These are phyloP conservation scores for Miscanthus lutarioriparius DNA, from an alignment of 176 grass and related monocot genomes.

Conservation along the genomic window DNA sequence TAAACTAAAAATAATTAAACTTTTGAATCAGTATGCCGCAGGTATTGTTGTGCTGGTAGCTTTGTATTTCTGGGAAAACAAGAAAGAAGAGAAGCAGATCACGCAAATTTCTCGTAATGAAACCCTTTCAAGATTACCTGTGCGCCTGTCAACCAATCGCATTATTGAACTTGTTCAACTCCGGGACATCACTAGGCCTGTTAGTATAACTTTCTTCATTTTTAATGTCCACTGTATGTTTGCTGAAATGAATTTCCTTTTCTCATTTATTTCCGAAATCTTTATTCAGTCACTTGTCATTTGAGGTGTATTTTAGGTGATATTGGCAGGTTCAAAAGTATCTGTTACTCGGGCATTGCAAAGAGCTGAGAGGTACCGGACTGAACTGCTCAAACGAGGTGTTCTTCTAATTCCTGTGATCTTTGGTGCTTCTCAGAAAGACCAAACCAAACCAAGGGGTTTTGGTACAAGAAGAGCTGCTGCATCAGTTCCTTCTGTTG, in stretches of 20 bases:
- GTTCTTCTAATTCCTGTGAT: constrained; percentile 91
- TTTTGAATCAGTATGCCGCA: constrained; percentile 87
- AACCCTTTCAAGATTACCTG: constrained; percentile 89
- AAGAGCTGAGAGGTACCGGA: constrained; percentile 83
- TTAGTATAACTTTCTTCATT: constrained; percentile 63
- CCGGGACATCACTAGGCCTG: constrained; percentile 81
- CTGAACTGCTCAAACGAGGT: constrained; percentile 76
- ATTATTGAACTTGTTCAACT: constrained; percentile 89
- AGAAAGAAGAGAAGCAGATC: constrained; percentile 93
- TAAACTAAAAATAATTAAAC: constrained; percentile 56
- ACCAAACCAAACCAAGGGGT: constrained; percentile 58
- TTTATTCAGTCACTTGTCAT: constrained; percentile 27
- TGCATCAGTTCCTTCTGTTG: constrained; percentile 67
- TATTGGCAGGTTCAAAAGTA: constrained; percentile 92
- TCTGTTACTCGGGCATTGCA: constrained; percentile 68
- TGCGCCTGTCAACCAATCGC: constrained; percentile 81
- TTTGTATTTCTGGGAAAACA: constrained; percentile 95
- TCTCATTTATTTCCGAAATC: not conserved
- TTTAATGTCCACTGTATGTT: constrained; percentile 7
- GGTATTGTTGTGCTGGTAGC: constrained; percentile 89
- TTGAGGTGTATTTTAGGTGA: constrained; percentile 77
- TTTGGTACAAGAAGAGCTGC: constrained; percentile 45
- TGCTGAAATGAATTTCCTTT: not conserved
- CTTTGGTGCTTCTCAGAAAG: constrained; percentile 77
- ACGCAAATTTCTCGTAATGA: constrained; percentile 89